Evolutionary conservation across 495 filamentous ascomycete species (phyloP), one percentile per base, ranked within the genome.

Genomic region (Durotheca rogersii): DNA sequence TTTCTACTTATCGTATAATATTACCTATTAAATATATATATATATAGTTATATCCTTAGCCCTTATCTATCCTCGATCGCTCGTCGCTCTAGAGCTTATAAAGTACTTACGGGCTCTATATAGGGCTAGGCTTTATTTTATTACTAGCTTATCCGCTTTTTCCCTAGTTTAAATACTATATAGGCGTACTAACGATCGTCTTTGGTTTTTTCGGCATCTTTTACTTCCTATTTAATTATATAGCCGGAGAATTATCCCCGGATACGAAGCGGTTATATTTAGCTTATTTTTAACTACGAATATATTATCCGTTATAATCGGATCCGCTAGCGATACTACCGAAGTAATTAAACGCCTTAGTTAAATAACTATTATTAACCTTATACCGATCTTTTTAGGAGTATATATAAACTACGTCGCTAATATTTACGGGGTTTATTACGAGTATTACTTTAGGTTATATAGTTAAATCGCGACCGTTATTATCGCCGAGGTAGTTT

Each of bases 1-100:
- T n/a, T n/a, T n/a, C n/a, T n/a, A n/a, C n/a, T n/a, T n/a, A n/a
- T n/a, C n/a, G n/a, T n/a, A n/a, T n/a, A n/a, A n/a, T n/a, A n/a
- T n/a, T n/a, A n/a, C n/a, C n/a, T n/a, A n/a, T n/a, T n/a, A n/a
- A n/a, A n/a, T n/a, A n/a, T n/a, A n/a, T n/a, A n/a, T n/a, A n/a
- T n/a, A n/a, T n/a, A n/a, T n/a, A n/a, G n/a, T n/a, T n/a, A n/a
- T n/a, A n/a, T n/a, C 39, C 7, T 42, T 15, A 20, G 39, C 39
- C 7, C 39, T 30, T 30, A 29, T 42, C 17, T 29, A 42, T 14
- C 23, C 39, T 9, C 39, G 39, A 42, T 42, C 39, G 18, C 39
- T 30, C 39, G 39, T 30, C 39, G 16, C 39, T 30, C 23, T 42
- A 16, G 39, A 42, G 39, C 39, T 17, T 29, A 14, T 29, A 17